Evolutionary conservation across 2,329 filamentous ascomycete species (phyloP).

Genomic region (Cercospora sp.): DNA sequence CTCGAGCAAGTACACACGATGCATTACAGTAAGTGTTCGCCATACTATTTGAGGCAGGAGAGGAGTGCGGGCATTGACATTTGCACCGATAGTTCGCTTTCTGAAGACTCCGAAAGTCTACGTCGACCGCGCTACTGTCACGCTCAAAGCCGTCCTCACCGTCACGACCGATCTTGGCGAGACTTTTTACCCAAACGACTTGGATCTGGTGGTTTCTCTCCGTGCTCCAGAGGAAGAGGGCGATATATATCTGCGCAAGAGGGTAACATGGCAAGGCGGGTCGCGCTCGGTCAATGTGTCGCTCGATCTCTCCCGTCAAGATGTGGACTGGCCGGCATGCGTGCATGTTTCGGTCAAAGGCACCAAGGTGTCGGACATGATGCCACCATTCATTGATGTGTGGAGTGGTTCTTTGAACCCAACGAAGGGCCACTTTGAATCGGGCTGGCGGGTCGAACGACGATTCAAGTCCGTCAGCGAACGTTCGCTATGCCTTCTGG

Average conservation of each 20-base stretch:
- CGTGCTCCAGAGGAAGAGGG: slow-evolving; percentile 36
- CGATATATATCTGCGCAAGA: slow-evolving; percentile 46
- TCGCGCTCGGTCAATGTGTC: slow-evolving; percentile 48
- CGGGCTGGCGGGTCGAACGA: slow-evolving; percentile 57
- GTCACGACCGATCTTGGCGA: slow-evolving; percentile 71
- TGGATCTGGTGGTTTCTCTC: slow-evolving; percentile 47
- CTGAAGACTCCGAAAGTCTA: slow-evolving; percentile 61
- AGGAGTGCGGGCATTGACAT: slow-evolving; percentile 5
- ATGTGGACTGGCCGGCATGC: slow-evolving; percentile 42
- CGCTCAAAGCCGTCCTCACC: slow-evolving; percentile 57
- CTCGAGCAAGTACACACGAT: background rate
- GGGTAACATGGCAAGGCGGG: slow-evolving; percentile 46
- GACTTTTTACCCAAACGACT: slow-evolving; percentile 56
- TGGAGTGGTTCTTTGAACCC: slow-evolving; percentile 54
- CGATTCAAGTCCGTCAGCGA: slow-evolving; percentile 49
- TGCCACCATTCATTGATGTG: slow-evolving; percentile 54
- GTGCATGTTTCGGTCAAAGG: slow-evolving; percentile 44
- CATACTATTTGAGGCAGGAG: background rate
- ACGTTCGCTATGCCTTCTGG: slow-evolving; percentile 56
- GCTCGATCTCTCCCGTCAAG: slow-evolving; percentile 44
- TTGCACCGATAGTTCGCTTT: slow-evolving; percentile 54
- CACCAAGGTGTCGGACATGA: slow-evolving; percentile 35
- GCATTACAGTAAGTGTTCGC: slow-evolving; percentile 12
- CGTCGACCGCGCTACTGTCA: slow-evolving; percentile 42
- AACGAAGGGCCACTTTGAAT: slow-evolving; percentile 42